Percentiles rank a stretch among this genome's conserved stretches.
Conservation (phyloP, 2,329 filamentous ascomycete genomes). For the Phialocephala subalpina region DNA sequence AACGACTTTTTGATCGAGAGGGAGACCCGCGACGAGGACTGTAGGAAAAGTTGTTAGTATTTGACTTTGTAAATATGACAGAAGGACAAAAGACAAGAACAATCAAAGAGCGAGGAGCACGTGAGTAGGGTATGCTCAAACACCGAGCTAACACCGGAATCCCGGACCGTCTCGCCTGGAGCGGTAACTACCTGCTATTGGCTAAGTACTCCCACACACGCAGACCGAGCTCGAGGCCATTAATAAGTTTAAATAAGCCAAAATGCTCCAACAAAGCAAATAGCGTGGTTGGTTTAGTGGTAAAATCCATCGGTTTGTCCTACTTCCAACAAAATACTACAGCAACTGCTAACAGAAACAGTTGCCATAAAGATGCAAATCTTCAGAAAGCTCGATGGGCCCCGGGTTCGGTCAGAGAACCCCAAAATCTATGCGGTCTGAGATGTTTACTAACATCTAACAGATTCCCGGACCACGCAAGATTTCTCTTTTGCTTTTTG, state of each 20-base stretch:
- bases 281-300: constrained; percentile 41
- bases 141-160: constrained; percentile 2
- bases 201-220: not conserved
- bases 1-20: constrained; percentile 80
- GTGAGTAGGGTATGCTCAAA: not conserved
- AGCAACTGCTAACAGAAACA: constrained; percentile 1
- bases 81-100: not conserved
- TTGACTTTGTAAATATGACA: not conserved
- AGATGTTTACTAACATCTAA: too few relatives aligned
- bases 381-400: constrained; percentile 38
- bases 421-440: too few relatives aligned
- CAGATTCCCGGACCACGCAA: constrained; percentile 40
- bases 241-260: constrained; percentile 24
- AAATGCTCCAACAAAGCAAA: constrained; percentile 6
- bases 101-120: not conserved
- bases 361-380: constrained; percentile 8
- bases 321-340: not conserved
- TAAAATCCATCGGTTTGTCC: not conserved
- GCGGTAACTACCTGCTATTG: not conserved
- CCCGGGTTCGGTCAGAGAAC: constrained; percentile 36
- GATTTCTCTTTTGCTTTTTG: constrained; percentile 26
- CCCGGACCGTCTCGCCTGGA: not conserved
- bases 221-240: not conserved
- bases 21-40: constrained; percentile 80
- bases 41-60: constrained; percentile 11